Evolutionary conservation across 1,284 basidiomycete genomes (phyloP), one percentile per base, ranked within the genome.

Genomic region (Ceratobasidium theobromae): DNA sequence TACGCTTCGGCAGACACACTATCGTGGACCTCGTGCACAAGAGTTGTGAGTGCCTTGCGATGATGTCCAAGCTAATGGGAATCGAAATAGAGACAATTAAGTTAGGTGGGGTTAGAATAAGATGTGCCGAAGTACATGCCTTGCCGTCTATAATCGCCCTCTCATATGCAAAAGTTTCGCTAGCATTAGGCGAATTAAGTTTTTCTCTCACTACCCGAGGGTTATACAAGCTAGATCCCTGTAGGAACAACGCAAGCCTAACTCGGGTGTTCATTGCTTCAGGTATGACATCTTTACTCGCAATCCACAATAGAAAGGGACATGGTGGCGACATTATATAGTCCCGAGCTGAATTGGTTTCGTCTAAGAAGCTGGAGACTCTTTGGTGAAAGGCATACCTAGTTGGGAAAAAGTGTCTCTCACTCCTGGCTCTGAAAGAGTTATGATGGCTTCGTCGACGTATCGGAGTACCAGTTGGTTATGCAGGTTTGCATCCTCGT

Each of bases 111-210:
- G n/a, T n/a, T n/a, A n/a, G n/a, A n/a, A n/a, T n/a, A n/a, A n/a
- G n/a, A n/a, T n/a, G n/a, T n/a, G n/a, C n/a, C n/a, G 18, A 14
- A 38, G 16, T 53, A 72, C 78, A 40, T 70, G 92, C 92, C 80
- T 92, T 91, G 9, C 91, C 91, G 67, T 92, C 83, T 1, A 95
- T 78, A 35, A 96, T 84, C 0, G 91, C 91, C 23, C 86, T 75
- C 74, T 96, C 94, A 14, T 91, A 79, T 32, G 79, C 79, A 1
- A 95, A 79, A 2, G 85, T 69, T 60, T 5, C 75, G 2, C 23
- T 66, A 53, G 65, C 30, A 54, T 82, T 82, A 58, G 80, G 78
- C 55, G 79, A 75, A 9, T 79, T 76, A 6, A 93, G 74, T 23
- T 79, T 77, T 23, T 76, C 72, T 21, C 80, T 79, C 2, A 89